Conservation (phyloP, 306 rosid genomes). For the Leucaena leucocephala region DNA sequence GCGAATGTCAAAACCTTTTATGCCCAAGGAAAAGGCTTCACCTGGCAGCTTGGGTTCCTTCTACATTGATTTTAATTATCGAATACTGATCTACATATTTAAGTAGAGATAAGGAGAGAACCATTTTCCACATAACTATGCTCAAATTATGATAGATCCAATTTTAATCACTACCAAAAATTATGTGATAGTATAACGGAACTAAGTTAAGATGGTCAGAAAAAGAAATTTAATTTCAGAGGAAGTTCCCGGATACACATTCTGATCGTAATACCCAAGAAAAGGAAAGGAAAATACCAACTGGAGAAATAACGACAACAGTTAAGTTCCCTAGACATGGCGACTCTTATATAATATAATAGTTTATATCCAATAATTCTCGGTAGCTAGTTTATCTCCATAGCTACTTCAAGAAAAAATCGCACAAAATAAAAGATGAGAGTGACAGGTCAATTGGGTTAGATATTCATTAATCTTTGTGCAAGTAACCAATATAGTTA, state of each 20-base stretch:
- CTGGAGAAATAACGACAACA: constrained; percentile 31
- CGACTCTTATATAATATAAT: constrained; percentile 13
- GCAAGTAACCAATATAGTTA: constrained; percentile 19
- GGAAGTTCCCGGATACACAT: background rate
- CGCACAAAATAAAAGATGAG: constrained; percentile 17
- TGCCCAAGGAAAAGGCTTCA: constrained; percentile 37
- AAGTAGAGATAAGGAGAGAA: constrained; percentile 27
- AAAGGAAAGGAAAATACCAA: background rate
- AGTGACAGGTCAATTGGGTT: constrained; percentile 35
- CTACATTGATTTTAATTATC: constrained; percentile 28
- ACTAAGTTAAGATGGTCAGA: background rate
- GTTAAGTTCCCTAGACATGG: constrained; percentile 14
- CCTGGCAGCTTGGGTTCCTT: constrained; percentile 45
- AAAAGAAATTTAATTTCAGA: background rate
- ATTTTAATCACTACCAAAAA: constrained; percentile 5
- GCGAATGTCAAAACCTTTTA: constrained; percentile 30
- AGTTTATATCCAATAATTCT: constrained; percentile 29
- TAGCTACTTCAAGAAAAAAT: constrained; percentile 21
- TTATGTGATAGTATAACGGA: background rate
- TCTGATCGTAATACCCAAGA: background rate
- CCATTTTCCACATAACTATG: constrained; percentile 32
- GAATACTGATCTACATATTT: constrained; percentile 26
- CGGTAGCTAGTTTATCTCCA: constrained; percentile 9
- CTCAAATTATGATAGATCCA: constrained; percentile 29
- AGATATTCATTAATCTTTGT: constrained; percentile 31